These are phyloP conservation scores for Colletotrichum sp. DNA, from an alignment of 2,329 filamentous ascomycete species.

Conservation along the genomic window DNA sequence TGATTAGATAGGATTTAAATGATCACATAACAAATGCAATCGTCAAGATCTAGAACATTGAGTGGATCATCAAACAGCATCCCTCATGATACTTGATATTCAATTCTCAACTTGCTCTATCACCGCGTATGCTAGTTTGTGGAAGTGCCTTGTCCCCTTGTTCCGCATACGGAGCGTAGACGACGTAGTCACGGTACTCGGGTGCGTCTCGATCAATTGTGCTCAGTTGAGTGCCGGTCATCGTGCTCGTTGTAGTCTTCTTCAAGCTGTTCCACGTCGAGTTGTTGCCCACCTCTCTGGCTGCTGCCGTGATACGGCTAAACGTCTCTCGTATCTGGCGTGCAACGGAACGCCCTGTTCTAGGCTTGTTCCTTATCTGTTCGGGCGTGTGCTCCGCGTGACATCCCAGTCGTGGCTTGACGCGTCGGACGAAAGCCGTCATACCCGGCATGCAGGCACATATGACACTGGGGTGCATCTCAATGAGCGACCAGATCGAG, in stretches of 20 bases:
- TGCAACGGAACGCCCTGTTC: not conserved
- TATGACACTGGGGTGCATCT: slow-evolving; percentile 14
- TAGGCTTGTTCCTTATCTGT: not conserved
- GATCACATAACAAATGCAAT: not conserved
- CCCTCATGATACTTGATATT: not conserved
- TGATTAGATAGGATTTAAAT: rapidly evolving
- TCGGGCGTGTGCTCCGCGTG: not conserved
- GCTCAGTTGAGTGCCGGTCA: not conserved
- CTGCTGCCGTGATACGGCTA: not conserved
- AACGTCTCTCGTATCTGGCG: not conserved
- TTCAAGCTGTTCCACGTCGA: not conserved
- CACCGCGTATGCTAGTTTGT: not conserved
- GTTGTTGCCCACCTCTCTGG: not conserved
- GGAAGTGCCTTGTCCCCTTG: not conserved
- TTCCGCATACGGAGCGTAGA: not conserved
- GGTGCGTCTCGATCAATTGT: not conserved
- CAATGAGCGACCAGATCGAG: slow-evolving; percentile 2
- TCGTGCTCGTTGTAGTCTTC: not conserved
- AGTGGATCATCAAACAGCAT: not conserved
- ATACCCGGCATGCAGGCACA: slow-evolving; percentile 16
- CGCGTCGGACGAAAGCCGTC: slow-evolving; percentile 2
- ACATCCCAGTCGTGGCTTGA: not conserved
- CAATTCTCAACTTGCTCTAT: rapidly evolving
- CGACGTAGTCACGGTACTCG: not conserved
- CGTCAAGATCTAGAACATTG: not conserved